Evolutionary conservation across 495 filamentous ascomycete species (phyloP).

Genomic region (Aspergillus hancockii): DNA sequence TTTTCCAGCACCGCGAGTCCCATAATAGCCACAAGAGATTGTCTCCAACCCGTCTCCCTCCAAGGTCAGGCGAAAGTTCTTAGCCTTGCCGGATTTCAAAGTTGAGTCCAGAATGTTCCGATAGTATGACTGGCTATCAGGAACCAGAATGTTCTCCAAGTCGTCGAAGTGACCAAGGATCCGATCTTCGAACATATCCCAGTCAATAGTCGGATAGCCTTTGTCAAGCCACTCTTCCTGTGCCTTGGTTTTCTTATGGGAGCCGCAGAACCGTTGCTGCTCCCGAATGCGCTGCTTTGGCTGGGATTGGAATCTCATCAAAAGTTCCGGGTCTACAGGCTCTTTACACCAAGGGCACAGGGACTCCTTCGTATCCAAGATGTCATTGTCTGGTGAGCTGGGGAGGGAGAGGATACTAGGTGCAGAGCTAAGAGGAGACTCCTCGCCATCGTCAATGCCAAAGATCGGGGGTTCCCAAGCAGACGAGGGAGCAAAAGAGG

Average conservation of each 20-base stretch:
- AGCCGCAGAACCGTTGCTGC: conserved; percentile 68
- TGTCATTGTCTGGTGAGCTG: conserved; percentile 1
- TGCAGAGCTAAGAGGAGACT: conserved; percentile 22
- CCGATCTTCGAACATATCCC: conserved; percentile 66
- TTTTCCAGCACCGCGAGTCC: conserved; percentile 68
- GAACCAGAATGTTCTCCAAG: conserved; percentile 60
- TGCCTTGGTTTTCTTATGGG: conserved; percentile 64
- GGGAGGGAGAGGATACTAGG: conserved; percentile 12
- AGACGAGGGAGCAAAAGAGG: conserved; percentile 24
- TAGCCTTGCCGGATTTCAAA: conserved; percentile 60
- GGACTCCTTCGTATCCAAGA: conserved; percentile 11
- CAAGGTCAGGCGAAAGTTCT: conserved; percentile 56
- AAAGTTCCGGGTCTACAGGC: conserved; percentile 53
- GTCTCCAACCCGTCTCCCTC: conserved; percentile 37
- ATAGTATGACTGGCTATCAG: conserved; percentile 59
- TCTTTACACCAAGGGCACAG: conserved; percentile 71
- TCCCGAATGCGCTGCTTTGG: conserved; percentile 59
- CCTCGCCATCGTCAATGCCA: conserved; percentile 24
- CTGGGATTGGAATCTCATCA: conserved; percentile 47
- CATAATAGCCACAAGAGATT: conserved; percentile 81
- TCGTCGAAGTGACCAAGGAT: conserved; percentile 55
- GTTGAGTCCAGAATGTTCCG: conserved; percentile 58
- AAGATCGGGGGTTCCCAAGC: conserved; percentile 14
- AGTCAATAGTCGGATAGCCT: conserved; percentile 79
- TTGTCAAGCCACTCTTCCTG: conserved; percentile 58